Conservation (phyloP, 768 basidiomycete genomes). For the Tylopilus balloui region DNA sequence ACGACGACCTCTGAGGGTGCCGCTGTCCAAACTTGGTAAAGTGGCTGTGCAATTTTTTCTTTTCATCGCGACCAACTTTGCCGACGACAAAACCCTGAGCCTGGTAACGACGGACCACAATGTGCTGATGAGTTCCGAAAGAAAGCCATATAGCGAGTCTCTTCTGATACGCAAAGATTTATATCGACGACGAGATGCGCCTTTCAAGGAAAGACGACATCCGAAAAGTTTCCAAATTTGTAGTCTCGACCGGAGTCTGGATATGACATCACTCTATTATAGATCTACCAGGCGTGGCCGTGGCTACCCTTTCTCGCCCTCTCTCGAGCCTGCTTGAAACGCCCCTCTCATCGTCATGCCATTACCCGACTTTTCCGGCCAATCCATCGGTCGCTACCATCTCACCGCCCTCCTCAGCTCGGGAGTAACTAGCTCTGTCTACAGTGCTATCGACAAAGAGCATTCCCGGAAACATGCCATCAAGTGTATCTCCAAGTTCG, state of each 20-base stretch:
- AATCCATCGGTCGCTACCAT: conserved; percentile 53
- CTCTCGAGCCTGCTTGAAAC: background rate
- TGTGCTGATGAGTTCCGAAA: too few species aligned
- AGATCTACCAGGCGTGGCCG: too few species aligned
- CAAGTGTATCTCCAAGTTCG: conserved; percentile 67
- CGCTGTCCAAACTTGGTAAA: conserved; percentile 21
- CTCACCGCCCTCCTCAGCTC: conserved; percentile 62
- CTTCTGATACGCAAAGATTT: too few species aligned
- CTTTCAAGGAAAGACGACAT: background rate
- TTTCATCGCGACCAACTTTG: background rate
- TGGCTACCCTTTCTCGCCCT: background rate
- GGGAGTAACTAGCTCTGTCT: conserved; percentile 77
- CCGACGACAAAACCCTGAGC: too few species aligned
- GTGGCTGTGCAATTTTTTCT: too few species aligned
- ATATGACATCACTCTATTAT: conserved; percentile 11
- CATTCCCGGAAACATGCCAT: conserved; percentile 53
- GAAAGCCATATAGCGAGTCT: too few species aligned
- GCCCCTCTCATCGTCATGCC: background rate
- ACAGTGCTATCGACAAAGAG: conserved; percentile 57
- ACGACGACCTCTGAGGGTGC: conserved; percentile 4
- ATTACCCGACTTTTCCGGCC: conserved; percentile 50
- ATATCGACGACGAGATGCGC: too few species aligned
- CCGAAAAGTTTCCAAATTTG: conserved; percentile 2
- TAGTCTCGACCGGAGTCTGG: background rate
- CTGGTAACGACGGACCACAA: too few species aligned